These are phyloP conservation scores for Ilex aquifolium DNA, from an alignment of 257 asterid genomes.

Conservation along the genomic window DNA sequence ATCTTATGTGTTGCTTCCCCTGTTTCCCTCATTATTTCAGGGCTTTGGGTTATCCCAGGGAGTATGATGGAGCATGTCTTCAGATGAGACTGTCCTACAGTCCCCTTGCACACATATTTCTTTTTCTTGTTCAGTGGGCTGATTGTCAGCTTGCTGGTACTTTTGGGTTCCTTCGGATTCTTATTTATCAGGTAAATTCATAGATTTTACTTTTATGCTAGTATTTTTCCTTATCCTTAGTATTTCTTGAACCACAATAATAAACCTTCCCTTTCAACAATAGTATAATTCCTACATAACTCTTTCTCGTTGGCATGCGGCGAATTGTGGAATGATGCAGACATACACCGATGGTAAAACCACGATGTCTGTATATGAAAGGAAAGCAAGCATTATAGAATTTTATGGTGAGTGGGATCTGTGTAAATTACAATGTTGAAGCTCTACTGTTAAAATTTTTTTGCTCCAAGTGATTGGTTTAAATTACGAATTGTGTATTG, in stretches of 20 bases:
- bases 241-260: no score
- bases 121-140: slow-evolving; percentile 28
- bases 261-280: no score
- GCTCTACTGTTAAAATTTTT: neutral
- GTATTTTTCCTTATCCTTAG: no score
- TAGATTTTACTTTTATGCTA: no score
- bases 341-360: slow-evolving; percentile 31
- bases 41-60: slow-evolving; percentile 28
- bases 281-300: no score
- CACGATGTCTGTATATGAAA: slow-evolving; percentile 24
- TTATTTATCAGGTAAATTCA: slow-evolving; percentile 17
- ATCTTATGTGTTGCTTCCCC: neutral
- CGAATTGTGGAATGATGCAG: slow-evolving; percentile 17
- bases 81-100: slow-evolving; percentile 30
- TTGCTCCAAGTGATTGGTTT: neutral
- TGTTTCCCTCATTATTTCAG: slow-evolving; percentile 11
- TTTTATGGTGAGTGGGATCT: slow-evolving; percentile 28
- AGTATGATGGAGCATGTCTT: slow-evolving; percentile 26
- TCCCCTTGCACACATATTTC: slow-evolving; percentile 22
- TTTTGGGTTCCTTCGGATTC: slow-evolving; percentile 25
- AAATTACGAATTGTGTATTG: neutral
- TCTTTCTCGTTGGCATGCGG: slow-evolving; percentile 2
- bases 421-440: no score
- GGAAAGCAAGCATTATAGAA: slow-evolving; percentile 32
- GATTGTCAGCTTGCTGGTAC: slow-evolving; percentile 32